phyloP scores from a whole-genome alignment of 2,329 filamentous ascomycete species.

The Geosmithia putterillii region DNA sequence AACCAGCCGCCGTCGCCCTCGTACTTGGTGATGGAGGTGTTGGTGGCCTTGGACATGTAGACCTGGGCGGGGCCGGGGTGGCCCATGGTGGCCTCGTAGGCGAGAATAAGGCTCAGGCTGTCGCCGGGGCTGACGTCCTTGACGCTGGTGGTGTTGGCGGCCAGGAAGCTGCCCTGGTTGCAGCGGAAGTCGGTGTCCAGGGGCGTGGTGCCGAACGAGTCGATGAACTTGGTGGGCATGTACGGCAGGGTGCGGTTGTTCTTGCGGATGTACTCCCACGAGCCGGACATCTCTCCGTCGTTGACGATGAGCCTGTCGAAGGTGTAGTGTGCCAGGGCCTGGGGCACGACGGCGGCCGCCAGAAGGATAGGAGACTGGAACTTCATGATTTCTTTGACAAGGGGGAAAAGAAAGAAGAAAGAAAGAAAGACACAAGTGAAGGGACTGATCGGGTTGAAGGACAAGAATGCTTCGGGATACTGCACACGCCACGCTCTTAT shows the following conservation, averaged over 20 bases:
- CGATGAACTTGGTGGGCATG: slow-evolving; percentile 19
- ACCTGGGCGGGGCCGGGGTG: slow-evolving; percentile 20
- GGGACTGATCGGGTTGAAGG: too few relatives aligned
- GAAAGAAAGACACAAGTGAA: too few relatives aligned
- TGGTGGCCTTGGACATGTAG: slow-evolving; percentile 16
- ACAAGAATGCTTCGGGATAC: too few relatives aligned
- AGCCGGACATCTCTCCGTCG: slow-evolving; percentile 27
- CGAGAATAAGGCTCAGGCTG: slow-evolving; percentile 22
- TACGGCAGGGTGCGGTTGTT: slow-evolving; percentile 25
- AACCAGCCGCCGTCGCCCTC: slow-evolving; percentile 16
- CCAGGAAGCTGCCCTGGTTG: slow-evolving; percentile 14
- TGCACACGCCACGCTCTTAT: too few relatives aligned
- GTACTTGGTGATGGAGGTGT: slow-evolving; percentile 9
- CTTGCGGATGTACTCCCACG: slow-evolving; percentile 34
- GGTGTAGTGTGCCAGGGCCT: slow-evolving; percentile 12
- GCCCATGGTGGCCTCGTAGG: slow-evolving; percentile 15
- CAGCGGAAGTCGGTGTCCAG: slow-evolving; percentile 20
- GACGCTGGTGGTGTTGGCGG: slow-evolving; percentile 15
- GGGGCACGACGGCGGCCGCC: slow-evolving; percentile 4
- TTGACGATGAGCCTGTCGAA: slow-evolving; percentile 13
- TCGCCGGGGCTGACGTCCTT: slow-evolving; percentile 19
- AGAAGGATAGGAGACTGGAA: too few relatives aligned
- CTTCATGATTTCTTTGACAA: too few relatives aligned
- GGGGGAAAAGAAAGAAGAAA: too few relatives aligned
- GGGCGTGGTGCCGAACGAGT: slow-evolving; percentile 22